These are phyloP conservation scores for Backusella parvicylindrica DNA, from an alignment of 192 early-diverging fungal genomes.

Conservation along the genomic window DNA sequence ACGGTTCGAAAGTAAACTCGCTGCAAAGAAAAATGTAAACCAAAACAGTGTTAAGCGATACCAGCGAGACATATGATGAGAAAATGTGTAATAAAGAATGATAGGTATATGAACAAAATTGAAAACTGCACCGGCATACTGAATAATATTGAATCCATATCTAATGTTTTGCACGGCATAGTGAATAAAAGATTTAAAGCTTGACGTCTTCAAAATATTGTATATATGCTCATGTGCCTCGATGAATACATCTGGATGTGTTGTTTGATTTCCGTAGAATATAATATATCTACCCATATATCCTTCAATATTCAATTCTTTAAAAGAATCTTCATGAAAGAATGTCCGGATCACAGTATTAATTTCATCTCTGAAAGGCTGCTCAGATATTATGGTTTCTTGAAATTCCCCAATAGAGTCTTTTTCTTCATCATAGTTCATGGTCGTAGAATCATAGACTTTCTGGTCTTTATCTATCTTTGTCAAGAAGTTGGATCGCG, in stretches of 20 bases:
- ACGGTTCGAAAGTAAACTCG: slow-evolving; percentile 9
- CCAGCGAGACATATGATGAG: slow-evolving; percentile 16
- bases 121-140: slow-evolving; percentile 7
- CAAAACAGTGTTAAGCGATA: slow-evolving; percentile 7
- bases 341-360: slow-evolving; percentile 24
- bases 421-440: slow-evolving; percentile 1
- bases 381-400: slow-evolving; percentile 1
- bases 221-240: slow-evolving; percentile 12
- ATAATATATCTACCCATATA: slow-evolving; percentile 10
- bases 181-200: slow-evolving; percentile 20
- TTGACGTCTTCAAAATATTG: slow-evolving; percentile 10
- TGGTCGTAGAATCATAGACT: neutral
- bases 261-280: slow-evolving; percentile 13
- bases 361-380: slow-evolving; percentile 24
- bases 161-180: slow-evolving; percentile 26
- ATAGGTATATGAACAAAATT: slow-evolving; percentile 17
- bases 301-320: slow-evolving; percentile 21
- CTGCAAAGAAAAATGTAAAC: slow-evolving; percentile 14
- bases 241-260: slow-evolving; percentile 12
- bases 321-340: slow-evolving; percentile 19
- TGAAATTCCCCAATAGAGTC: neutral
- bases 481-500: neutral
- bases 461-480: slow-evolving; percentile 2
- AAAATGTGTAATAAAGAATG: slow-evolving; percentile 6
- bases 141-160: slow-evolving; percentile 16